Base-by-base conservation (phyloP, 1,284 basidiomycete genomes). In the Tremellales sp. region DNA sequence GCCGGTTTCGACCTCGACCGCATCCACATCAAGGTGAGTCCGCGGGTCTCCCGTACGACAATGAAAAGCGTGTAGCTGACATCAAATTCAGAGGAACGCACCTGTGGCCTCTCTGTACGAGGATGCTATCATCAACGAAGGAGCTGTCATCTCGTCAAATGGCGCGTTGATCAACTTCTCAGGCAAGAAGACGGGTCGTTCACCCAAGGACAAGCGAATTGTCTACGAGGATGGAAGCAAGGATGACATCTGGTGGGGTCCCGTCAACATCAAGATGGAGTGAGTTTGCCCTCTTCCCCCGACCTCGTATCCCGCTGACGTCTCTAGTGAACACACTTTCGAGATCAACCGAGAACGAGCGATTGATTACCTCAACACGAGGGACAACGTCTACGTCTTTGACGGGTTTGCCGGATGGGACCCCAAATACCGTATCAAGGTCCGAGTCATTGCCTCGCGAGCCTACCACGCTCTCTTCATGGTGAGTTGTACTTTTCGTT, bases 211-310 rank as follows among this genome's bases (percentile, higher is more conserved):
- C 84, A 99, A 98, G 84, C 91, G 96, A 65, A 97, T 99, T 67
- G 96, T 99, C 70, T 97, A 82, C 74, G 94, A 99, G 75, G 94
- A 98, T 68, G 88, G 89, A 50, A 89, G 85, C 77, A 97, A 92
- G 76, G 92, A 97, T 72, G 85, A 97, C 61, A 87, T 99, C 75
- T 98, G 96, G 94, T 98, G 96, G 96, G 94, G 96, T 40, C 88
- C 90, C 47, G 93, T 99, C 67, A 99, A 99, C 80, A 98, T 98
- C 79, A 96, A 96, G 82, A 88, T 97, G 85, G 94, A 97, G 88
- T 90, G 70, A 66, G 87, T 81, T 29, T 2, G 21, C 51, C 45
- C 25, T 36, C 29, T 52, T 36, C 27, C 46, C 31, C 42, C 49
- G 25, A 5, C 5, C 49, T 49, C 15, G 12, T 10, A 22, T 39